Base-by-base conservation (phyloP, 2,329 filamentous ascomycete genomes). In the Thielaviopsis populi region DNA sequence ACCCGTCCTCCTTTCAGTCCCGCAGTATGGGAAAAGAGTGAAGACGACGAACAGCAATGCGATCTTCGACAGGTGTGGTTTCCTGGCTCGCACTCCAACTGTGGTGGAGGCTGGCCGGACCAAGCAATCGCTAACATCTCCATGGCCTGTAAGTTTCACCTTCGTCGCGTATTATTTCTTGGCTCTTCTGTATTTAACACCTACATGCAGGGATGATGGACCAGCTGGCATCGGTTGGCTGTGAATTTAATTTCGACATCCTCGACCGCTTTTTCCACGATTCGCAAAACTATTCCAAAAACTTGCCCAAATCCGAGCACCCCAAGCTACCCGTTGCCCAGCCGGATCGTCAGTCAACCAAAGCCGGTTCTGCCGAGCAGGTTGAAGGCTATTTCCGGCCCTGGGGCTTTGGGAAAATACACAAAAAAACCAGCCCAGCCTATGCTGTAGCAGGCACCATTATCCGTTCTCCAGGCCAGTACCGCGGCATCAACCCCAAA, bases 21-120 rank as follows among this genome's bases (percentile, higher is more conserved):
- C 13, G 79, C 81, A 1, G 71, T 83, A 1, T 83, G 79, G 81
- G 78, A 81, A 68, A 73, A 76, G 22, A 43, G 53, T 50, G 61
- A 66, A 17, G 30, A 30, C 3, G 64, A 63, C 22, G 61, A 63
- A 42, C 37, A 61, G 15, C 48, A 48, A n/a, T 66, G 62, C 1
- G 74, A 80, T 65, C 72, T 80, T 54, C 74, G 77, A 33, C 78
- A 80, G 67, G 77, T 79, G 13, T 86, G 83, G 83, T 90, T 91
- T 69, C 83, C 87, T 0, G 87, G 87, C 6, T 82, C 80, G 60
- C 87, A 91, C 70, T 83, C 78, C 11, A 87, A 89, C 68, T 82
- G 87, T 58, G 86, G 86, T 3, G 86, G 86, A 40, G 86, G 86
- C 1, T 87, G 81, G 81, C 70, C 73, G 4, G 79, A 81, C 59